phyloP scores from a whole-genome alignment of 148 eudicot species.

The Tetragonia tetragonoides region DNA sequence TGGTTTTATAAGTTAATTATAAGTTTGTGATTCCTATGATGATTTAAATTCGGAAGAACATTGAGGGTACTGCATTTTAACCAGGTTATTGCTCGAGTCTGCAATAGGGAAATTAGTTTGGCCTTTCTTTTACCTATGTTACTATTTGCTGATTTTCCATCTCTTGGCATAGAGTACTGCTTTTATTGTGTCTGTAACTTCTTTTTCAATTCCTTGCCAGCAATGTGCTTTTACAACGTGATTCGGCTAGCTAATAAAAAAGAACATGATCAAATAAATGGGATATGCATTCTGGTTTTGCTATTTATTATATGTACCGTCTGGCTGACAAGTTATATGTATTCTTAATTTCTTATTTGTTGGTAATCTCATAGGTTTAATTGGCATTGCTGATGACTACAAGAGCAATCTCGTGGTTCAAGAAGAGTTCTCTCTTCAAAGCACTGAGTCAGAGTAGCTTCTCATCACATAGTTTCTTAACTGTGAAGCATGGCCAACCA shows the following conservation, averaged over 20 bases:
- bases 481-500: constrained; percentile 32
- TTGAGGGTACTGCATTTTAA: not conserved
- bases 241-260: not conserved
- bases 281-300: not conserved
- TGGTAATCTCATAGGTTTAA: constrained; percentile 8
- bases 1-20: not conserved
- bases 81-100: not conserved
- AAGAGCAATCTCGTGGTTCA: constrained; percentile 45
- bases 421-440: constrained; percentile 38
- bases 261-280: not conserved
- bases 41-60: not conserved
- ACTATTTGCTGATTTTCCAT: not conserved
- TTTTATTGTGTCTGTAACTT: not conserved
- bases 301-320: not conserved
- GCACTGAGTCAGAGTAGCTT: constrained; percentile 29
- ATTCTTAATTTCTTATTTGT: not conserved
- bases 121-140: not conserved
- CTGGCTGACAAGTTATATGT: not conserved
- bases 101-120: not conserved
- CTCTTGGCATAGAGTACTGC: not conserved
- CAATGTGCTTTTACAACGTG: not conserved
- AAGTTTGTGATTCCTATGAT: not conserved
- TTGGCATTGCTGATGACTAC: constrained; percentile 41
- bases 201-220: not conserved
- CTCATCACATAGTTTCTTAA: constrained; percentile 28